Evolutionary conservation across 2,329 filamentous ascomycete genomes (phyloP), one percentile per base, ranked within the genome.

Genomic region (Paracoccidioides brasiliensis): DNA sequence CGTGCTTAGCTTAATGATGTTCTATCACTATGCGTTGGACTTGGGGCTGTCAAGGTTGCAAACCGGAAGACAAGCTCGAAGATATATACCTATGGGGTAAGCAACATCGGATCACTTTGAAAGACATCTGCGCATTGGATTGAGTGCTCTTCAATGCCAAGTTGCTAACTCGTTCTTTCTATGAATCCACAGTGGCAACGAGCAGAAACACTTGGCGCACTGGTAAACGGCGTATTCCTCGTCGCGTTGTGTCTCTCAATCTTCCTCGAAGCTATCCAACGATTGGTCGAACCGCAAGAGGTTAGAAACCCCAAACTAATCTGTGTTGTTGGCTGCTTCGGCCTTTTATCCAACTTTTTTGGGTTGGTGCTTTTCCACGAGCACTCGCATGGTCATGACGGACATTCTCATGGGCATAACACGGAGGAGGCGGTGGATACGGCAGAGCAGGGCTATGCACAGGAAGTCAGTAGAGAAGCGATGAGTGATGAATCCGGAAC

Each of bases 141-240:
- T 53, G 28, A 38, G 28, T 32, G 8, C 15, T 42, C 32, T 35
- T 30, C 8, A 30, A 48, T 55, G 51, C 10, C 10, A 55, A 30
- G 15, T 22, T 22, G 60, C 63, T 69, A 62, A 72, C 54, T 51
- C 14, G 38, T 35, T 9, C 38, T 15, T 28, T 40, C 7, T 41
- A 49, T 22, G n/a, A 44, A 22, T 1, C 15, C 5, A 46, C 64
- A 91, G 86, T 98, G 90, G 88, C 86, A 97, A 76, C 88, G 93
- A 63, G 93, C 93, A 40, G 93, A 98, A 76, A 97, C 95, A 9
- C 79, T 98, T 5, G 93, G 93, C 66, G 93, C 93, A 50, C 84
- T 97, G 64, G 88, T 97, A 73, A 98, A 98, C 66, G 93, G 93
- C 62, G 91, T 97, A 48, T 98, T 98, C 75, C 79, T 98, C 46